Evolutionary conservation across 2,329 filamentous ascomycete genomes (phyloP).

Genomic region (Talaromyces sp.): DNA sequence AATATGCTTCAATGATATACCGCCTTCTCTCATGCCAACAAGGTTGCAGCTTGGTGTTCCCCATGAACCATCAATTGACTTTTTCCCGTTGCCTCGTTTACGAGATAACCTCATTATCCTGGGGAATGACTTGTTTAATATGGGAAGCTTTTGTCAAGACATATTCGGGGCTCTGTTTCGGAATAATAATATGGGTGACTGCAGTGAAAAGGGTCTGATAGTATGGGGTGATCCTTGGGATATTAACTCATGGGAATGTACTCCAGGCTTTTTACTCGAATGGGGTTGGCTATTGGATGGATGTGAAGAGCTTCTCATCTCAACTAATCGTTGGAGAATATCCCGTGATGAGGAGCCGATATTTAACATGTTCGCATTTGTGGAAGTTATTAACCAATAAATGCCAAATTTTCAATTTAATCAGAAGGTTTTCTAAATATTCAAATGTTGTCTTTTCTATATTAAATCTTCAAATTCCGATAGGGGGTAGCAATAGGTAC

Average conservation of each 20-base stretch:
- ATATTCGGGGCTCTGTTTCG: conserved; percentile 1
- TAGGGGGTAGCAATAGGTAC: too few species aligned
- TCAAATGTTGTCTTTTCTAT: too few species aligned
- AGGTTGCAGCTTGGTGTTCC: background rate
- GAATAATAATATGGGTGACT: background rate
- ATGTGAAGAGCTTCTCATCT: background rate
- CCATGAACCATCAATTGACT: background rate
- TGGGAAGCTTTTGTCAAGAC: background rate
- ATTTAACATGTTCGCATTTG: background rate
- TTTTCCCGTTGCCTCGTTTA: background rate
- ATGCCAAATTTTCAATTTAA: too few species aligned
- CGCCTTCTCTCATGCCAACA: background rate
- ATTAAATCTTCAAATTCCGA: too few species aligned
- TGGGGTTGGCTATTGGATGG: conserved; percentile 1
- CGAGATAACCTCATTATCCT: background rate
- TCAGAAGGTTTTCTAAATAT: too few species aligned
- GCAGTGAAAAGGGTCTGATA: background rate
- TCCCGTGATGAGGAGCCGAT: background rate
- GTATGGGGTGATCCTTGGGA: conserved; percentile 2
- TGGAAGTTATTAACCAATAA: too few species aligned
- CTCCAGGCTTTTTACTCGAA: background rate
- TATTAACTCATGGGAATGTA: conserved; percentile 2
- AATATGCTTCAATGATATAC: background rate
- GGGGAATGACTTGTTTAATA: background rate
- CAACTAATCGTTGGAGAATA: conserved; percentile 5